Evolutionary conservation across 1,139 yeast genomes (phyloP).

Genomic region (Lipomyces yarrowii): DNA sequence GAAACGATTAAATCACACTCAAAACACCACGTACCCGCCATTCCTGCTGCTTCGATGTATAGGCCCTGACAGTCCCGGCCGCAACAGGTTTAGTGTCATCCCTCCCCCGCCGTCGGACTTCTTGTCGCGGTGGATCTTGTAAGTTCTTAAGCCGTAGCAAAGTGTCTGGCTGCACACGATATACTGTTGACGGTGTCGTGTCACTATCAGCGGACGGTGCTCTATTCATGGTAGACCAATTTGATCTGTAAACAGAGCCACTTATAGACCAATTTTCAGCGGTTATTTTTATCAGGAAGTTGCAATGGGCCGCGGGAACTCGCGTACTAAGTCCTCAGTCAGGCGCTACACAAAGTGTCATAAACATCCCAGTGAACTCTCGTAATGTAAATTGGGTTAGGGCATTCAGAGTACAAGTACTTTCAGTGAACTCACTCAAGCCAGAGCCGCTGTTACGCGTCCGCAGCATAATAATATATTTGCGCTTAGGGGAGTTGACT

Average conservation of each 20-base stretch:
- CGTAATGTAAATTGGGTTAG: too few species aligned
- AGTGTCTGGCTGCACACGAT: neutral
- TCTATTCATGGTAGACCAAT: neutral
- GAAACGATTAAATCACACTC: neutral
- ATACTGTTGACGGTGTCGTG: neutral
- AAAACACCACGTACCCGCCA: conserved; percentile 10
- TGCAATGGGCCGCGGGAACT: too few species aligned
- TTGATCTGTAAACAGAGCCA: neutral
- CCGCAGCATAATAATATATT: too few species aligned
- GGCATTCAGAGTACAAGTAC: too few species aligned
- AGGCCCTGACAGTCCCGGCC: conserved; percentile 15
- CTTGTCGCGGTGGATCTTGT: conserved; percentile 2
- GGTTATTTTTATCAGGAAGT: neutral
- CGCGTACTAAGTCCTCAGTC: too few species aligned
- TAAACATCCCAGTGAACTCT: too few species aligned
- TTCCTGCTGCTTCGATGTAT: conserved; percentile 12
- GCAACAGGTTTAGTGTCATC: conserved; percentile 14
- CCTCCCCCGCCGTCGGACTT: conserved; percentile 5
- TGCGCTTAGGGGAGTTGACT: too few species aligned
- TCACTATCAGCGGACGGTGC: neutral
- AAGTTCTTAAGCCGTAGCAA: neutral
- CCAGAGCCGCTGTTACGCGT: too few species aligned
- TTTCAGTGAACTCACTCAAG: too few species aligned
- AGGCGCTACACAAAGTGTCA: too few species aligned
- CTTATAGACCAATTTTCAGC: neutral